Evolutionary conservation across 1,284 basidiomycete species (phyloP), one percentile per base, ranked within the genome.

Genomic region (Ustilago esculenta): DNA sequence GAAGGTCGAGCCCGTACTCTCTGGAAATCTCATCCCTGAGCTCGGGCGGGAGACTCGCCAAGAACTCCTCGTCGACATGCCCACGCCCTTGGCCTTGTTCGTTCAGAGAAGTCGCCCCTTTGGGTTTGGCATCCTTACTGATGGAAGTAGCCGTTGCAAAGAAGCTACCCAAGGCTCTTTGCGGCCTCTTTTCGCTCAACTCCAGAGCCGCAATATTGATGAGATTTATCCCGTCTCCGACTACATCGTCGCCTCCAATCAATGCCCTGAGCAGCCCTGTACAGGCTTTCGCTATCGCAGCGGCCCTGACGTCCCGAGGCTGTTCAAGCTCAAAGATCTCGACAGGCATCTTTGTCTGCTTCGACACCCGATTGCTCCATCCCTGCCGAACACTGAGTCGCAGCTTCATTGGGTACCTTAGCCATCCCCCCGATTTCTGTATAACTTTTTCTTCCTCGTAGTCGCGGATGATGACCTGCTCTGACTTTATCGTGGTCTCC

Each of bases 151-250:
- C 34, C 34, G 35, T 21, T 11, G 42, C 18, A 32, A 76, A 69
- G 46, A 74, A 75, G 43, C 48, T 54, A 2, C 57, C 66, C 2
- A 76, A 35, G 15, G 64, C 63, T 17, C 65, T 37, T 27, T 59
- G 49, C 21, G 73, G 73, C 23, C 58, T 6, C 44, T 50, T 54
- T 6, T 61, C 55, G 39, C 52, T 57, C 33, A 79, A 41, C 25
- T 79, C 73, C 21, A 73, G 24, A 7, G 75, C 77, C 2, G 77
- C 74, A 27, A 79, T 72, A 40, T 76, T 79, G 71, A 79, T 70
- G 36, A 79, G 50, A 27, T 73, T 71, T 48, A 77, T 57, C 18
- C 51, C 55, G 15, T 68, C 65, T 36, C 63, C 69, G 11, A 58
- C 56, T n/a, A 65, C 55, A 33, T 63, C 45, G 18, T 72, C 61